Conservation (phyloP, 768 basidiomycete genomes). For the Panaeolus papilionaceus region DNA sequence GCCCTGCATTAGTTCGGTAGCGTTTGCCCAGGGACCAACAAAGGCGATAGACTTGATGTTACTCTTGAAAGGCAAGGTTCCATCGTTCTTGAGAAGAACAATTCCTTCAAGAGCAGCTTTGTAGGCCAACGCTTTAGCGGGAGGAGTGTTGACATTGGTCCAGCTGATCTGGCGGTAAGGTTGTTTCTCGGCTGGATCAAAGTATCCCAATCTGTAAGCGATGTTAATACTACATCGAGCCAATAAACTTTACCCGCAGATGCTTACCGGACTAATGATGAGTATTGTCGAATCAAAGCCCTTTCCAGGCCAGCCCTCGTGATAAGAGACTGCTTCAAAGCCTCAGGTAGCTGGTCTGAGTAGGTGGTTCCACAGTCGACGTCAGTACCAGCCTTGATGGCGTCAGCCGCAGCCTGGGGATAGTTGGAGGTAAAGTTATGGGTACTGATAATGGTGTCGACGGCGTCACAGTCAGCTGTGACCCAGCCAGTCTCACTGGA, state of each 20-base stretch:
- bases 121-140: conserved; percentile 54
- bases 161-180: conserved; percentile 57
- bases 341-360: conserved; percentile 48
- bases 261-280: conserved; percentile 58
- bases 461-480: conserved; percentile 64
- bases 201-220: conserved; percentile 56
- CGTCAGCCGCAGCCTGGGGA: conserved; percentile 54
- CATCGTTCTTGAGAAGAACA: conserved; percentile 71
- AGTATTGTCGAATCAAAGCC: conserved; percentile 53
- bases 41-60: conserved; percentile 57
- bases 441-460: conserved; percentile 54
- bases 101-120: conserved; percentile 61
- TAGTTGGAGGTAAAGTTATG: conserved; percentile 54
- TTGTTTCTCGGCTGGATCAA: conserved; percentile 55
- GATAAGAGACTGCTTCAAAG: conserved; percentile 54
- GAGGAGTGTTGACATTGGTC: conserved; percentile 53
- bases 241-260: conserved; percentile 12
- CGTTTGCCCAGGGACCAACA: conserved; percentile 65
- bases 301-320: conserved; percentile 48
- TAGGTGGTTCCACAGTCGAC: conserved; percentile 61
- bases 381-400: conserved; percentile 59
- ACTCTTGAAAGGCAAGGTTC: conserved; percentile 56
- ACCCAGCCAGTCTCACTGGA: conserved; percentile 57
- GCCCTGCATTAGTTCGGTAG: conserved; percentile 61
- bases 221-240: neutral